phyloP scores from a whole-genome alignment of 225 moss, liverwort and hornwort species.

The Rhytidiadelphus loreus region DNA sequence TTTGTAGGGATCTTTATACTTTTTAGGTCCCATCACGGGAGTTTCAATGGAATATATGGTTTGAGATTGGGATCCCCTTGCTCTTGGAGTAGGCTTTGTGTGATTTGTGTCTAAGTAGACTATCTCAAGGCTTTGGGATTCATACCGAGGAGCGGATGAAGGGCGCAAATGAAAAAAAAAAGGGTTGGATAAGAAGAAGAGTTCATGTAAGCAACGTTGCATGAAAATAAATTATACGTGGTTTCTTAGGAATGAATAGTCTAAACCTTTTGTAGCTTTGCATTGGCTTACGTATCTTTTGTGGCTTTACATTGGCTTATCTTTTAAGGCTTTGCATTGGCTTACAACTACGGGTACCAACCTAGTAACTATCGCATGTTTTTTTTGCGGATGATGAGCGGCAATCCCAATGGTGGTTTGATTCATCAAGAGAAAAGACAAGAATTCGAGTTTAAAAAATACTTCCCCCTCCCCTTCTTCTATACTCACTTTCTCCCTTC shows the following conservation, averaged over 20 bases:
- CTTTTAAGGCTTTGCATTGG: not conserved
- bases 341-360: rapidly evolving
- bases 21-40: not conserved
- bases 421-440: not conserved
- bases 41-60: not conserved
- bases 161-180: rapidly evolving
- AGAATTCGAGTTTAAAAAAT: no score
- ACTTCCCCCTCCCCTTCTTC: rapidly evolving
- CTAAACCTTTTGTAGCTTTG: not conserved
- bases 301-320: not conserved
- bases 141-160: rapidly evolving
- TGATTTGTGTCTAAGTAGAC: not conserved
- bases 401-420: not conserved
- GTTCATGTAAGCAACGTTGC: not conserved
- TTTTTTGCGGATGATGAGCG: not conserved
- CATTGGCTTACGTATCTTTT: not conserved
- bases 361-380: not conserved
- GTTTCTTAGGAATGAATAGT: not conserved
- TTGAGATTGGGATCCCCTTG: not conserved
- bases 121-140: not conserved
- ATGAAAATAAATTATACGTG: not conserved
- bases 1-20: not conserved
- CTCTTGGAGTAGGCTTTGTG: not conserved
- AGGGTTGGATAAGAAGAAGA: not conserved
- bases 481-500: not conserved